Percentiles rank a stretch among this genome's conserved stretches.
Conservation (phyloP, 768 basidiomycete genomes). For the Pisolithus sp. region DNA sequence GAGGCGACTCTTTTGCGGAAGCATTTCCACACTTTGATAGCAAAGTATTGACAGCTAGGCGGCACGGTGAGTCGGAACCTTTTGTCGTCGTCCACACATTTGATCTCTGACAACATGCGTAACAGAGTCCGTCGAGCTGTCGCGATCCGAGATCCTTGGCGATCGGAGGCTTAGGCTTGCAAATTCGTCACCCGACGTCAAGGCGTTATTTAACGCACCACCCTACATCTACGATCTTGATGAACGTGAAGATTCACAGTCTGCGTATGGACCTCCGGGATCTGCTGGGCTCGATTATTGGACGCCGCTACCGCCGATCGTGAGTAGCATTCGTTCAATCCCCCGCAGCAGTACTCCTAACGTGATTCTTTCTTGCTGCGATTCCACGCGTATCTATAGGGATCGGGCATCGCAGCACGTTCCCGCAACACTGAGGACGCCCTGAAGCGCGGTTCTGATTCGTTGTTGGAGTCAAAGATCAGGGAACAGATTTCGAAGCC, state of each 20-base stretch:
- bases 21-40: constrained; percentile 96
- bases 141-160: constrained; percentile 59
- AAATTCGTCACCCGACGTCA: constrained; percentile 90
- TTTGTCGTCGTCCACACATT: constrained; percentile 29
- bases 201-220: constrained; percentile 86
- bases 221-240: constrained; percentile 79
- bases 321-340: constrained; percentile 30
- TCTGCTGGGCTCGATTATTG: constrained; percentile 58
- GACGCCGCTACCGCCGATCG: constrained; percentile 72
- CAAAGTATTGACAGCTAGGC: constrained; percentile 76
- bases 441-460: constrained; percentile 77
- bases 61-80: constrained; percentile 45
- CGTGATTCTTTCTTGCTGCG: constrained; percentile 2
- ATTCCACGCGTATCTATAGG: constrained; percentile 32
- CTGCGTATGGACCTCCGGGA: constrained; percentile 47
- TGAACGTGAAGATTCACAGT: constrained; percentile 59
- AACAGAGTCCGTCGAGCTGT: constrained; percentile 71
- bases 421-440: constrained; percentile 69
- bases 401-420: constrained; percentile 62
- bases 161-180: constrained; percentile 76
- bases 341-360: constrained; percentile 14
- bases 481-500: constrained; percentile 73
- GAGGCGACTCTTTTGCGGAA: constrained; percentile 90
- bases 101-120: constrained; percentile 3
- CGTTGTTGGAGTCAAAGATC: constrained; percentile 75